These are phyloP conservation scores for Trichophyton simii DNA, from an alignment of 2,329 filamentous ascomycete genomes.

Conservation along the genomic window DNA sequence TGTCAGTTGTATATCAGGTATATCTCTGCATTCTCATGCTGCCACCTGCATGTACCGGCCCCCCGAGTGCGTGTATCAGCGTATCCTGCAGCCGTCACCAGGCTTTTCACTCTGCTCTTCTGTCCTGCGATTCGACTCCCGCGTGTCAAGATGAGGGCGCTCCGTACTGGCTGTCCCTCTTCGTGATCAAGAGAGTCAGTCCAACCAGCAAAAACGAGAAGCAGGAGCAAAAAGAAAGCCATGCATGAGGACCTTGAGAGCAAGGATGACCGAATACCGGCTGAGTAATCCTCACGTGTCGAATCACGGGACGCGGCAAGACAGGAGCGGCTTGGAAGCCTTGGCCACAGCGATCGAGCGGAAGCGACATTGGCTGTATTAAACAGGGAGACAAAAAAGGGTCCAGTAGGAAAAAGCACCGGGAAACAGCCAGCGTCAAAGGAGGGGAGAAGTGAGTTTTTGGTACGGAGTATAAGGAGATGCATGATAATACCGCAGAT, in stretches of 20 bases:
- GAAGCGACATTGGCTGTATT: not conserved
- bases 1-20: not conserved
- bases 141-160: no score
- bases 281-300: not conserved
- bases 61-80: no score
- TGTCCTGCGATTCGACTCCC: not conserved
- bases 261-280: not conserved
- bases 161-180: no score
- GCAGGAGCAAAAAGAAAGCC: slow-evolving; percentile 9
- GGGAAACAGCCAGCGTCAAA: not conserved
- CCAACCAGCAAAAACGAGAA: slow-evolving; percentile 13
- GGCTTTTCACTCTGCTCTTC: not conserved
- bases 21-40: not conserved
- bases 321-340: not conserved
- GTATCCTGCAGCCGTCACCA: not conserved
- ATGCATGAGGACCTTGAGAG: slow-evolving; percentile 1
- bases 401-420: not conserved
- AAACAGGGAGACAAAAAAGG: not conserved
- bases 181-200: slow-evolving; percentile 15
- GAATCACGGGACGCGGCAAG: not conserved
- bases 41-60: not conserved
- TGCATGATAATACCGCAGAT: slow-evolving; percentile 1
- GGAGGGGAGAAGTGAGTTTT: not conserved
- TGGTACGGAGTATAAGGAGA: no score
- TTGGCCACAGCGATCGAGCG: not conserved